These are phyloP conservation scores for Phytopythium aichiense DNA, from an alignment of 352 stramenopile species.

Conservation along the genomic window DNA sequence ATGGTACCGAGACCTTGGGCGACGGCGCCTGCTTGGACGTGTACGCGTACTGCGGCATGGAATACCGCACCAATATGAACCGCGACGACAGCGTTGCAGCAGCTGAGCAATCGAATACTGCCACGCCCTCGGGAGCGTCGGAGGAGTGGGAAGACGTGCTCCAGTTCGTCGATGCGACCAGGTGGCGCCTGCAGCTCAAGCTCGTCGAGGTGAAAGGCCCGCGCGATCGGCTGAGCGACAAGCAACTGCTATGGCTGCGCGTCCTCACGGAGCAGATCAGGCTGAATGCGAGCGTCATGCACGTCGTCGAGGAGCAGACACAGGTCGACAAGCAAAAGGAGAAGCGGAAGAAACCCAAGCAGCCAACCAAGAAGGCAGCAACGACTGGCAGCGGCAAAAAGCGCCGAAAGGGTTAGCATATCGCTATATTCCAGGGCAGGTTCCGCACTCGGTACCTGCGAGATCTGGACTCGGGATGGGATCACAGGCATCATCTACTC, in stretches of 20 bases:
- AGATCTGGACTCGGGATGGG: not conserved
- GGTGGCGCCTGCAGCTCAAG: slow-evolving; percentile 34
- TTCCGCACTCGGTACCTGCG: not conserved
- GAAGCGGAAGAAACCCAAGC: slow-evolving; percentile 6
- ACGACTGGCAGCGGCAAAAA: not conserved
- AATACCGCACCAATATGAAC: slow-evolving; percentile 49
- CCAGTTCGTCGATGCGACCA: slow-evolving; percentile 10
- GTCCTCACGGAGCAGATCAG: slow-evolving; percentile 52
- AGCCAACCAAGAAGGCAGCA: not conserved
- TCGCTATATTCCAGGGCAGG: not conserved
- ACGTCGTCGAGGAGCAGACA: slow-evolving; percentile 70
- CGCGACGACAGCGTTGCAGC: slow-evolving; percentile 10
- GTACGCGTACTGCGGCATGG: slow-evolving; percentile 50
- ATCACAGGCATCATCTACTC: slow-evolving; percentile 1
- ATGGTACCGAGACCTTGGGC: not conserved
- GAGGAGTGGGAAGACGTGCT: slow-evolving; percentile 12
- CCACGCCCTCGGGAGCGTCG: slow-evolving; percentile 10
- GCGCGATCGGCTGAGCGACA: slow-evolving; percentile 77
- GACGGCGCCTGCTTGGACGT: slow-evolving; percentile 35
- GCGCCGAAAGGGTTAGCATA: slow-evolving; percentile 1
- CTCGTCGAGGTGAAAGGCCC: slow-evolving; percentile 87
- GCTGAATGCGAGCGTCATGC: slow-evolving; percentile 58
- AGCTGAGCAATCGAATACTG: slow-evolving; percentile 4
- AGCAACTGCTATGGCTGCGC: slow-evolving; percentile 77
- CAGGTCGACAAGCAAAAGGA: slow-evolving; percentile 29